These are phyloP conservation scores for Colletotrichum lindemuthianum DNA, from an alignment of 2,329 filamentous ascomycete species.

Conservation along the genomic window DNA sequence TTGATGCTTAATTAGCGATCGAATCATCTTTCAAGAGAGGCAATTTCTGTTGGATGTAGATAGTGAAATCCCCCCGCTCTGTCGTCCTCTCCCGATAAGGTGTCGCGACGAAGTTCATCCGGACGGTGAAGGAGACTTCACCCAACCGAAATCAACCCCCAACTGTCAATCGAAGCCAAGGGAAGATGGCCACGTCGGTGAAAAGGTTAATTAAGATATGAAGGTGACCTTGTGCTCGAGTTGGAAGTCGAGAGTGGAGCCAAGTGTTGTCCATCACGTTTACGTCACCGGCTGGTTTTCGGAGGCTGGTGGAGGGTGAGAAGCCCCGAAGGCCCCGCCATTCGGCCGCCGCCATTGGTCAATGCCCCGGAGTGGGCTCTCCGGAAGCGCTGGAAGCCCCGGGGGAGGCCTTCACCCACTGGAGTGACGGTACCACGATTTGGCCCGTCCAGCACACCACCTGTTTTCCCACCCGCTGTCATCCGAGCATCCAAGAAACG, in stretches of 20 bases:
- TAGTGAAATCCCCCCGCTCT: not conserved
- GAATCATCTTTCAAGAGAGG: slow-evolving; percentile 9
- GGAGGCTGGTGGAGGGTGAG: slow-evolving; percentile 9
- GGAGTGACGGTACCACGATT: not conserved
- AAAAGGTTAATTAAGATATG: slow-evolving; percentile 14
- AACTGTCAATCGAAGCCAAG: not conserved
- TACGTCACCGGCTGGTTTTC: slow-evolving; percentile 29
- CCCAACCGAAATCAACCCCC: not conserved
- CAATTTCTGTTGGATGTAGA: not conserved
- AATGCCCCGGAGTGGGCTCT: slow-evolving; percentile 9
- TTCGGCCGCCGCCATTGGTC: slow-evolving; percentile 15
- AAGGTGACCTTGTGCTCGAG: not conserved
- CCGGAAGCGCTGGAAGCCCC: slow-evolving; percentile 8
- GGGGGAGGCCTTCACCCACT: slow-evolving; percentile 4
- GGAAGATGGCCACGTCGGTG: slow-evolving; percentile 1
- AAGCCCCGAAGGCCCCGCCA: slow-evolving; percentile 1
- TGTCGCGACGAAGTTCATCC: not conserved
- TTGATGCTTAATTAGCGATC: slow-evolving; percentile 16
- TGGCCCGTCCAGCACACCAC: slow-evolving; percentile 2
- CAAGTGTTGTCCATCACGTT: slow-evolving; percentile 20
- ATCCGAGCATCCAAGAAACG: not conserved
- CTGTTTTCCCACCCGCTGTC: slow-evolving; percentile 2
- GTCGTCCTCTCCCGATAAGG: not conserved
- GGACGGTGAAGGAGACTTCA: not conserved
- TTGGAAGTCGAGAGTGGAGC: slow-evolving; percentile 7